phyloP scores from a whole-genome alignment of 352 stramenopile genomes.

The Pythium aquatile region DNA sequence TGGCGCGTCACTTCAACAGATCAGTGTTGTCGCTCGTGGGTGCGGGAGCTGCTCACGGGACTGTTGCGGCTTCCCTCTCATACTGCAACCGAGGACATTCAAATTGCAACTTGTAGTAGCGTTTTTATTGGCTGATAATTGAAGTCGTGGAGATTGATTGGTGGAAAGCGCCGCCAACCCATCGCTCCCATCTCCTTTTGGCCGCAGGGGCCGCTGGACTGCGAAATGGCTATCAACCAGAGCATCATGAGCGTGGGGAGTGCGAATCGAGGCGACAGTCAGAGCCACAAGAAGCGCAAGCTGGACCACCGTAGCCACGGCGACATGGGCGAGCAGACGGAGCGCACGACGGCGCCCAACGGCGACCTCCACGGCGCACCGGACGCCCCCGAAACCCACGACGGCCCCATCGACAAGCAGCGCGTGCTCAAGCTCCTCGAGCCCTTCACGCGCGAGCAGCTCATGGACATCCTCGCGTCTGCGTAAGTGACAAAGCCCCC shows the following conservation, averaged over 20 bases:
- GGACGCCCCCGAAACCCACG: constrained; percentile 5
- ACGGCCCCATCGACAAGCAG: constrained; percentile 19
- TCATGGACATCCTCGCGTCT: constrained; percentile 62
- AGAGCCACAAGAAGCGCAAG: constrained; percentile 35
- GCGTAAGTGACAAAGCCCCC: constrained; percentile 44
- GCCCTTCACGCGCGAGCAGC: constrained; percentile 57
- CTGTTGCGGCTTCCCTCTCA: background rate
- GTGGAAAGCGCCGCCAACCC: constrained; percentile 8
- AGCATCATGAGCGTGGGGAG: constrained; percentile 25
- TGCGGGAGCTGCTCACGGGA: background rate
- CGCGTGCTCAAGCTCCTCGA: constrained; percentile 38
- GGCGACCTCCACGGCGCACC: background rate
- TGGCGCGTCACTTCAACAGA: constrained; percentile 10
- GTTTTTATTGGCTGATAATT: background rate
- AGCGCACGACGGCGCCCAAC: constrained; percentile 14
- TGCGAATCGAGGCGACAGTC: constrained; percentile 22
- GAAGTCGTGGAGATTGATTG: constrained; percentile 3
- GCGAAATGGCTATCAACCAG: constrained; percentile 19
- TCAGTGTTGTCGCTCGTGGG: background rate
- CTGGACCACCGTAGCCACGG: constrained; percentile 13
- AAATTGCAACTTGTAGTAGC: background rate
- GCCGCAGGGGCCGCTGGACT: background rate
- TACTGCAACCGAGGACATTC: background rate
- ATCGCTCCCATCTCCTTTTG: constrained; percentile 26
- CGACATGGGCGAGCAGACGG: constrained; percentile 29